These are phyloP conservation scores for Cercospora sp. DNA, from an alignment of 2,329 filamentous ascomycete species.

Conservation along the genomic window DNA sequence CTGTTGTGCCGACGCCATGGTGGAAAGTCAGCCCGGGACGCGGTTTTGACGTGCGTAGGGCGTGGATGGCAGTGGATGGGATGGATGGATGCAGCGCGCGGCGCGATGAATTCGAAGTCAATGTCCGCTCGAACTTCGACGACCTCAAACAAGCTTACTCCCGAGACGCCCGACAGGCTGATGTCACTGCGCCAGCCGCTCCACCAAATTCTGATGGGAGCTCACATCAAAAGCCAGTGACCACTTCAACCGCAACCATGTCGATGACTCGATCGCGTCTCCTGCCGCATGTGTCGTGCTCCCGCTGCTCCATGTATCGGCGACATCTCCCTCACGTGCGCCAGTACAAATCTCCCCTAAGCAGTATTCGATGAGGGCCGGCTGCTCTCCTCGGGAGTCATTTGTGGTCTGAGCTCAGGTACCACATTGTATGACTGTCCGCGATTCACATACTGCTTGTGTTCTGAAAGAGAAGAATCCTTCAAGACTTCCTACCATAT, in stretches of 20 bases:
- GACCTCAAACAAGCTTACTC: conserved; percentile 6
- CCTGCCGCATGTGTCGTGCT: background rate
- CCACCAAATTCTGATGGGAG: conserved; percentile 3
- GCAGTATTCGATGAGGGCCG: background rate
- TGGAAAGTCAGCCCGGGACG: conserved; percentile 7
- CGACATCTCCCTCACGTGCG: background rate
- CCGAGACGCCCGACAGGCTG: conserved; percentile 2
- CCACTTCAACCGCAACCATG: background rate
- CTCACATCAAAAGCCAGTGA: background rate
- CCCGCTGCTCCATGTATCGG: background rate
- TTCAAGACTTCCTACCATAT: background rate
- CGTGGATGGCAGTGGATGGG: conserved; percentile 12
- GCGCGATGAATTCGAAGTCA: conserved; percentile 11
- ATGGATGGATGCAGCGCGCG: conserved; percentile 11
- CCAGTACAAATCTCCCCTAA: background rate
- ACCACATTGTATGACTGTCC: background rate
- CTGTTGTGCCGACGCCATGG: conserved; percentile 24
- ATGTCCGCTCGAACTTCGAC: conserved; percentile 7
- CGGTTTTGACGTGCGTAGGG: conserved; percentile 2
- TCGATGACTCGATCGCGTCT: background rate
- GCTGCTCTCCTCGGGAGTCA: background rate
- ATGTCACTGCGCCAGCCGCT: background rate
- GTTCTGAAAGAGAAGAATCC: background rate
- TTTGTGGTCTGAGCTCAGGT: background rate
- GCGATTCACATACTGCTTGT: background rate